Evolutionary conservation across 306 rosid species (phyloP).

Genomic region (Lathyrus oleraceus): DNA sequence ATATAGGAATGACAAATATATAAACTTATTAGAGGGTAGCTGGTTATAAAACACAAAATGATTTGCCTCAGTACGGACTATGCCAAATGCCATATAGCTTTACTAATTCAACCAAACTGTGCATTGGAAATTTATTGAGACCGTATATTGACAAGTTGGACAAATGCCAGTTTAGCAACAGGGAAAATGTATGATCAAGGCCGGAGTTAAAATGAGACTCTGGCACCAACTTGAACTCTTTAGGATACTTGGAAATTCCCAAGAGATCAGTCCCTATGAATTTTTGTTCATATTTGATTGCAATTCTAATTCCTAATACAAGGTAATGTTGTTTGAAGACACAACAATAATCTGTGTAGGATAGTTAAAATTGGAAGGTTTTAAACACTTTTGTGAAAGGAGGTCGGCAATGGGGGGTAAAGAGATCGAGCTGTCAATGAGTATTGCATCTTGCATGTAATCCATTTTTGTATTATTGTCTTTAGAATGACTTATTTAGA

Average conservation of each 20-base stretch:
- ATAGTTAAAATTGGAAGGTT: not conserved
- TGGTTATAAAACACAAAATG: conserved; percentile 2
- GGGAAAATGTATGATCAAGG: not conserved
- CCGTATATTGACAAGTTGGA: not conserved
- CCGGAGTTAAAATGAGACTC: not conserved
- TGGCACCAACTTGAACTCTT: not conserved
- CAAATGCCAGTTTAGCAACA: not conserved
- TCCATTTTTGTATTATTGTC: not conserved
- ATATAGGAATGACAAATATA: not conserved
- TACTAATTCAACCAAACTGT: not conserved
- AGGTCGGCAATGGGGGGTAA: not conserved
- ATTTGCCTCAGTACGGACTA: not conserved
- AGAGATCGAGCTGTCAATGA: not conserved
- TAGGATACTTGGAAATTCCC: not conserved
- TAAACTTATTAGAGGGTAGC: not conserved
- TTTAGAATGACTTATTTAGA: not conserved
- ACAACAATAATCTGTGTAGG: not conserved
- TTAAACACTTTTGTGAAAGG: not conserved
- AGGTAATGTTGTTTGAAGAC: not conserved
- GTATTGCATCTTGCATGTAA: conserved; percentile 1
- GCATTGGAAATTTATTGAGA: not conserved
- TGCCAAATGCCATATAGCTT: conserved; percentile 4
- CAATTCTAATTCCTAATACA: conserved; percentile 5
- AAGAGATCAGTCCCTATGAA: not conserved
- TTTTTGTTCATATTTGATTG: conserved; percentile 6